Conservation (phyloP, 805 yeast genomes). For the Cyberlindnera subsufficiens region DNA sequence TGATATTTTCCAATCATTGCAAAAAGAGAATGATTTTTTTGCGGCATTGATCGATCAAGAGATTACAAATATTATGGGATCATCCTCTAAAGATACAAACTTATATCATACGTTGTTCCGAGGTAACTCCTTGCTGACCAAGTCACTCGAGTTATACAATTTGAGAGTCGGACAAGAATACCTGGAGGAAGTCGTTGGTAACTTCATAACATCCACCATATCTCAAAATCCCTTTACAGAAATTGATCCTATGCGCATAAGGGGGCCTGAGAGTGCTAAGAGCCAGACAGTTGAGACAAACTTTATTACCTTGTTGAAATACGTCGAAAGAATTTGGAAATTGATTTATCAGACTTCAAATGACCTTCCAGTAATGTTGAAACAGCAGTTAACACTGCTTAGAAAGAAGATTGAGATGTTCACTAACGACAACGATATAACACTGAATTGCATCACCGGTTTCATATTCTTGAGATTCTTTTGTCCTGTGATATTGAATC, state of each 20-base stretch:
- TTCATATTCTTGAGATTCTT: conserved; percentile 78
- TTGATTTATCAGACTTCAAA: conserved; percentile 59
- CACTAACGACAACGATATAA: conserved; percentile 40
- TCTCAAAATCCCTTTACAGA: conserved; percentile 52
- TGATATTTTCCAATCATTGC: conserved; percentile 69
- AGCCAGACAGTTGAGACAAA: conserved; percentile 43
- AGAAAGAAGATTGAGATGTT: conserved; percentile 60
- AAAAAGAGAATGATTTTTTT: conserved; percentile 70
- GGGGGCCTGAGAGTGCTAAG: conserved; percentile 29
- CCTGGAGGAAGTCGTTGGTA: conserved; percentile 65
- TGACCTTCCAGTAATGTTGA: conserved; percentile 67
- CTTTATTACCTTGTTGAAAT: conserved; percentile 40
- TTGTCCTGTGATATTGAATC: conserved; percentile 90
- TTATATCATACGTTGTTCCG: conserved; percentile 66
- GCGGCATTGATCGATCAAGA: conserved; percentile 63
- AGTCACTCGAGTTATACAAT: conserved; percentile 72
- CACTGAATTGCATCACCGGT: conserved; percentile 74
- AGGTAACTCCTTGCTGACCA: conserved; percentile 79
- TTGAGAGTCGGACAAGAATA: conserved; percentile 76
- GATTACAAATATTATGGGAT: conserved; percentile 26
- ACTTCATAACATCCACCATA: conserved; percentile 52
- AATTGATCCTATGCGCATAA: conserved; percentile 65
- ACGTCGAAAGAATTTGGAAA: conserved; percentile 59
- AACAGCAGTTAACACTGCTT: conserved; percentile 55
- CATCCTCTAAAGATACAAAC: conserved; percentile 24